phyloP scores from a whole-genome alignment of 352 stramenopile genomes.

The Pythium volutum region DNA sequence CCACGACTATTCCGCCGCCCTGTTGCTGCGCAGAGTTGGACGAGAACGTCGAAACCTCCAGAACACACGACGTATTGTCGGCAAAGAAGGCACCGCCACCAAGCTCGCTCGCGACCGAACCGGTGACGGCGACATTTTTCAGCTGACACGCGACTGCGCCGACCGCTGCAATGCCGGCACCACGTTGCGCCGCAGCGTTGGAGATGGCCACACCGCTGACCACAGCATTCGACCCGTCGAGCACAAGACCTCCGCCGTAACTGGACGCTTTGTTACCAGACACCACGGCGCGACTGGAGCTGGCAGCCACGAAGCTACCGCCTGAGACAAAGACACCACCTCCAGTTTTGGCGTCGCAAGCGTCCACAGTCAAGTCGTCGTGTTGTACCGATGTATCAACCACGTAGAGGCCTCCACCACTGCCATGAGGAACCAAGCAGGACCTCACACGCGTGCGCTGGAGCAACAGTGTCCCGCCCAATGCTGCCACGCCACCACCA shows the following conservation, averaged over 20 bases:
- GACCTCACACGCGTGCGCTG: not conserved
- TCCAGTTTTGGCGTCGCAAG: not conserved
- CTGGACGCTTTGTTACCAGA: not conserved
- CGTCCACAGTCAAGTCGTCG: conserved; percentile 3
- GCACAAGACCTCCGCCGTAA: conserved; percentile 7
- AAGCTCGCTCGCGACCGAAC: not conserved
- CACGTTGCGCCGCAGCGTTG: not conserved
- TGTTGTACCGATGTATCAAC: not conserved
- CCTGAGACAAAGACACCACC: conserved; percentile 7
- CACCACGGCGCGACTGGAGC: not conserved
- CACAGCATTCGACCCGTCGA: conserved; percentile 6
- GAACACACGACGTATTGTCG: not conserved
- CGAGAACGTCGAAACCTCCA: not conserved
- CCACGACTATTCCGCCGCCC: conserved; percentile 18
- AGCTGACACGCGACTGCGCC: conserved; percentile 1
- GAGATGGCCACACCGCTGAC: conserved; percentile 9
- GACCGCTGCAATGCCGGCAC: conserved; percentile 7
- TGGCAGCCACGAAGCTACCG: not conserved
- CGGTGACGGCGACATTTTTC: conserved; percentile 3
- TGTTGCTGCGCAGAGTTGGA: not conserved
- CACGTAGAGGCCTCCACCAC: conserved; percentile 22
- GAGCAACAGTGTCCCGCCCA: conserved; percentile 7
- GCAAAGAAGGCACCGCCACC: conserved; percentile 19
- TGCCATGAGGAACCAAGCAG: not conserved
- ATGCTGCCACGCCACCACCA: conserved; percentile 17